phyloP scores from a whole-genome alignment of 805 yeast species.

The Zygosaccharomyces rouxii region DNA sequence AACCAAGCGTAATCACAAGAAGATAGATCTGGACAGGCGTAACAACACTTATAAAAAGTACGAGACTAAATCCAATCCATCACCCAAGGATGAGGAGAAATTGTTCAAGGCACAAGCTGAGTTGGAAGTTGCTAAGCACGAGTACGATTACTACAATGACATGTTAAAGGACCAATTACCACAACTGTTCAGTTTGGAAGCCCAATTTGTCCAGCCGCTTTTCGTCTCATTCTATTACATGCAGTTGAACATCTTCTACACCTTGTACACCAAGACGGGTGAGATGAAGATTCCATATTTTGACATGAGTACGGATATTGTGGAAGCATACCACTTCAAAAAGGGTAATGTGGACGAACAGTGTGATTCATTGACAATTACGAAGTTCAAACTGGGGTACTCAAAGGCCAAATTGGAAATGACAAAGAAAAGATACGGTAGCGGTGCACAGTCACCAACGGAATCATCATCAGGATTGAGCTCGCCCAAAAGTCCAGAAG shows the following conservation, averaged over 20 bases:
- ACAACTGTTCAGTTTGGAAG: slow-evolving; percentile 77
- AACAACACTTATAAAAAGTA: slow-evolving; percentile 62
- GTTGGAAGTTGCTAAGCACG: slow-evolving; percentile 87
- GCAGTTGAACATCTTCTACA: slow-evolving; percentile 96
- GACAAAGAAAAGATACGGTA: slow-evolving; percentile 69
- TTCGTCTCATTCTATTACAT: slow-evolving; percentile 93
- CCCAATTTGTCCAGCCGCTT: slow-evolving; percentile 87
- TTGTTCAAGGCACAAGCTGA: slow-evolving; percentile 87
- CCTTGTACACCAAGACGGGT: slow-evolving; percentile 85
- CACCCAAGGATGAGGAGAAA: slow-evolving; percentile 86
- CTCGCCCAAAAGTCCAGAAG: slow-evolving; percentile 10
- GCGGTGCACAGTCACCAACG: slow-evolving; percentile 18
- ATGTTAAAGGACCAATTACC: slow-evolving; percentile 91
- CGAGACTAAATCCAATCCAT: slow-evolving; percentile 77
- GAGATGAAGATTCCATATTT: slow-evolving; percentile 96
- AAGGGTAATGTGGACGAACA: slow-evolving; percentile 89
- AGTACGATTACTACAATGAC: slow-evolving; percentile 92
- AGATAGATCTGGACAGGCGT: slow-evolving; percentile 87
- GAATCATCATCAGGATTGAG: slow-evolving; percentile 17
- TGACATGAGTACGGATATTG: slow-evolving; percentile 77
- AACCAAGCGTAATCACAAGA: slow-evolving; percentile 91
- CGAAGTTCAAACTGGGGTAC: slow-evolving; percentile 86
- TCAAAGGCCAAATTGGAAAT: slow-evolving; percentile 80
- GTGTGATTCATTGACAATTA: slow-evolving; percentile 82
- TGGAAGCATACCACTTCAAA: slow-evolving; percentile 72